Evolutionary conservation across 2,329 filamentous ascomycete species (phyloP).

Genomic region (Paracoccidioides brasiliensis): DNA sequence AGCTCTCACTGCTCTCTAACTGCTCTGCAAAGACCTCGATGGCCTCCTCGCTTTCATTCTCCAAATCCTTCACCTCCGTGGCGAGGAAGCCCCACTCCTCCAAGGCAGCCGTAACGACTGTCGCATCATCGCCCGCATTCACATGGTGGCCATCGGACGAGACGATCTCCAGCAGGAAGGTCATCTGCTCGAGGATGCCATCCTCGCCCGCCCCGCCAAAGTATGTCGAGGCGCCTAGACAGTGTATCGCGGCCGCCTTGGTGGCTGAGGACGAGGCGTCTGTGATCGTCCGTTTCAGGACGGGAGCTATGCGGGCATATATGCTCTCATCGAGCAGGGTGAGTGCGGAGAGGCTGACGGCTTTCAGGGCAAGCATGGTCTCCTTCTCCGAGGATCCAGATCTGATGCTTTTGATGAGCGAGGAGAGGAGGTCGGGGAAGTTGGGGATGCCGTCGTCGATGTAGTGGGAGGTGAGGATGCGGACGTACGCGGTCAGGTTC

Average conservation of each 20-base stretch:
- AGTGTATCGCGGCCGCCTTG: conserved; percentile 60
- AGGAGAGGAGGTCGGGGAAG: conserved; percentile 48
- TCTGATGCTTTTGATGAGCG: conserved; percentile 58
- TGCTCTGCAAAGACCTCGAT: conserved; percentile 77
- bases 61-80: conserved; percentile 62
- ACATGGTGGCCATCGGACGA: conserved; percentile 65
- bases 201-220: conserved; percentile 62
- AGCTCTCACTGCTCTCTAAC: conserved; percentile 58
- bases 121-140: conserved; percentile 55
- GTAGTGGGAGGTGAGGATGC: conserved; percentile 56
- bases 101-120: conserved; percentile 60
- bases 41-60: conserved; percentile 55
- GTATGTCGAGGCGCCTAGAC: conserved; percentile 57
- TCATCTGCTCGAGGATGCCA: conserved; percentile 58
- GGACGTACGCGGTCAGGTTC: conserved; percentile 47
- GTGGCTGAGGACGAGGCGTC: conserved; percentile 52
- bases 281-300: conserved; percentile 50
- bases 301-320: conserved; percentile 47
- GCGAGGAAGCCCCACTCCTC: conserved; percentile 70
- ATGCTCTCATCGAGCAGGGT: conserved; percentile 52
- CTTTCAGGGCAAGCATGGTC: conserved; percentile 55
- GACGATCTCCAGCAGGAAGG: conserved; percentile 62
- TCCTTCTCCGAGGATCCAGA: conserved; percentile 56
- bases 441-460: conserved; percentile 49
- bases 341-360: conserved; percentile 56